Evolutionary conservation across 352 stramenopile genomes (phyloP).

Genomic region (Plasmopara muralis): DNA sequence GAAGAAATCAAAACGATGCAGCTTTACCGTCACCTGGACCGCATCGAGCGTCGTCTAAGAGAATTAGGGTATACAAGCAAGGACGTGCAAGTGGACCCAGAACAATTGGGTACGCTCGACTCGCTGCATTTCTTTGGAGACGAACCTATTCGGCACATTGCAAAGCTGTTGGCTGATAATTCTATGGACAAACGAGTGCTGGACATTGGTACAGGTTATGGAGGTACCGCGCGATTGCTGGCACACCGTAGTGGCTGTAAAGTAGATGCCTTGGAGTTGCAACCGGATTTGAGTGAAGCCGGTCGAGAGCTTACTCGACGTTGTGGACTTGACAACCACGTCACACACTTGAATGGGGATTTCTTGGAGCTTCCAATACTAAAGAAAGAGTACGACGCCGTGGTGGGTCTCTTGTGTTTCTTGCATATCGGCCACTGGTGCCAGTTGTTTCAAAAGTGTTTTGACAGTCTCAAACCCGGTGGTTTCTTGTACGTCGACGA

Average conservation of each 20-base stretch:
- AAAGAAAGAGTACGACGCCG: conserved; percentile 37
- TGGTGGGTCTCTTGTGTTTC: conserved; percentile 69
- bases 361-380: conserved; percentile 40
- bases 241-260: conserved; percentile 56
- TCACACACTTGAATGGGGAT: conserved; percentile 58
- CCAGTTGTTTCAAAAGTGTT: conserved; percentile 53
- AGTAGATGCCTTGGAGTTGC: conserved; percentile 72
- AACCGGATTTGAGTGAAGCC: conserved; percentile 61
- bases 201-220: conserved; percentile 87
- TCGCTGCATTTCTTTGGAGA: conserved; percentile 63
- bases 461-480: conserved; percentile 46
- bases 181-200: conserved; percentile 43
- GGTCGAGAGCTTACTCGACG: conserved; percentile 49
- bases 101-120: conserved; percentile 46
- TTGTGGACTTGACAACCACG: conserved; percentile 37
- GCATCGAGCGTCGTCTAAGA: conserved; percentile 62
- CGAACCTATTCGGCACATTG: conserved; percentile 46
- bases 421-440: conserved; percentile 66
- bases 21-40: conserved; percentile 74
- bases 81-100: conserved; percentile 30
- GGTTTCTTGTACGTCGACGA: conserved; percentile 76
- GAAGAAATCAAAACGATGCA: conserved; percentile 87
- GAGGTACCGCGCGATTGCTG: conserved; percentile 80
- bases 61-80: conserved; percentile 21
- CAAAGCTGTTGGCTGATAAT: conserved; percentile 26